Evolutionary conservation across 2,329 filamentous ascomycete species (phyloP), one percentile per base, ranked within the genome.

Genomic region (Microcyclosporella mali): DNA sequence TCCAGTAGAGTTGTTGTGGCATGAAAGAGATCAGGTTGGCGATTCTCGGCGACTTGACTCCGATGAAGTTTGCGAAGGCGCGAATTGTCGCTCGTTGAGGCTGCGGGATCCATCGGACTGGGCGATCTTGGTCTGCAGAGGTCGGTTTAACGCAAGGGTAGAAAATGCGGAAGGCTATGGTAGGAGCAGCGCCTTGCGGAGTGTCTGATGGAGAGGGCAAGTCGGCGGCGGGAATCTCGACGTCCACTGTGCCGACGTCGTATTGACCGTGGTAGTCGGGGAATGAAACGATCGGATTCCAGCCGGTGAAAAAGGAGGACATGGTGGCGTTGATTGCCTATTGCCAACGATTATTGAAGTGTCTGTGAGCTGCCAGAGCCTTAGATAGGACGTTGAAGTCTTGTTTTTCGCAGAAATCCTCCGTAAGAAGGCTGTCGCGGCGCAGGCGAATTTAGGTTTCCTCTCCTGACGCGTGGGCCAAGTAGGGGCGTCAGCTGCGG

Each of bases 161-260:
- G 67, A 86, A 94, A 45, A 94, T 73, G 49, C 88, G 79, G 63
- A 87, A 92, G 43, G 85, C 82, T 18, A 94, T 72, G 1, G 88
- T 94, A 15, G 79, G 70, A 34, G 89, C 79, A 28, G 58, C 58
- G 42, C 66, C 65, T 4, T 78, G 73, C 37, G 74, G 71, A 27
- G 74, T 70, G 0, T 79, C 77, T 19, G 74, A 70, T 37, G 74
- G 70, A 16, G 74, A 70, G 0, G 81, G 77, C 12, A 78, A 62
- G 29, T 75, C 68, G 11, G 66, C 59, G 8, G 84, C 72, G 33
- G 87, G 84, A 12, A 94, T 78, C 67, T 94, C 88, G 51, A 90
- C 73, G 57, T 94, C 87, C 52, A 87, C 71, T 2, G 83, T 86
- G 50, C 86, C 87, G 45, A 92, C 86, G 56, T 80, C 79, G 70